Evolutionary conservation across 306 rosid genomes (phyloP), one percentile per base, ranked within the genome.

Genomic region (Vigna radiata): DNA sequence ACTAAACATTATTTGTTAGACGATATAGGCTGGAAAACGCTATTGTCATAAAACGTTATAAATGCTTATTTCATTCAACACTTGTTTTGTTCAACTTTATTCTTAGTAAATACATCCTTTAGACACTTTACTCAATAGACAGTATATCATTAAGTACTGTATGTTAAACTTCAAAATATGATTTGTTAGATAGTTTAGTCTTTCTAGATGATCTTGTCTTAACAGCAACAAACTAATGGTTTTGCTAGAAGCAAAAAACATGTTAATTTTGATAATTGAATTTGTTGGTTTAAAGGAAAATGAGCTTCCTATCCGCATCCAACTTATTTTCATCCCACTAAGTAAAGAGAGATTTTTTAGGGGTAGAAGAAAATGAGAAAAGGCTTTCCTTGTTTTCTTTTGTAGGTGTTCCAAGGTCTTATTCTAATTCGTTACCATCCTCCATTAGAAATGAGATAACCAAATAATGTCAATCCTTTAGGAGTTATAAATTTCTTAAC

Each of bases 261-360:
- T 88, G 84, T 69, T 89, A 1, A 0, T 88, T 6, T 77, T 90
- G 78, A 48, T 72, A 0, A 86, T 90, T 1, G 91, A 90, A 79
- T 79, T 87, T 0, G 64, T 75, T 46, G 72, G 84, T 46, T 14
- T 43, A 19, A 72, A 83, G 79, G 67, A 31, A 13, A 88, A 88
- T 55, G 91, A 90, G 31, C 82, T 80, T 15, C 70, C 90, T 3
- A 88, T 90, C 89, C 92, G 19, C 85, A 89, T 53, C 92, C 92
- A 14, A 89, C 88, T 4, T 78, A 78, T 75, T 86, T 89, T 64
- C 92, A 89, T 33, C 90, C 92, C 54, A 71, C 85, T 0, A 76
- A 78, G 36, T 83, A 78, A 2, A 10, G 1, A 0, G 85, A 89
- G 67, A 78, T 89, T 52, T 8, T 66, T 4, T 18, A 56, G 63